phyloP scores from a whole-genome alignment of 768 basidiomycete species.

The Lactarius vividus region DNA sequence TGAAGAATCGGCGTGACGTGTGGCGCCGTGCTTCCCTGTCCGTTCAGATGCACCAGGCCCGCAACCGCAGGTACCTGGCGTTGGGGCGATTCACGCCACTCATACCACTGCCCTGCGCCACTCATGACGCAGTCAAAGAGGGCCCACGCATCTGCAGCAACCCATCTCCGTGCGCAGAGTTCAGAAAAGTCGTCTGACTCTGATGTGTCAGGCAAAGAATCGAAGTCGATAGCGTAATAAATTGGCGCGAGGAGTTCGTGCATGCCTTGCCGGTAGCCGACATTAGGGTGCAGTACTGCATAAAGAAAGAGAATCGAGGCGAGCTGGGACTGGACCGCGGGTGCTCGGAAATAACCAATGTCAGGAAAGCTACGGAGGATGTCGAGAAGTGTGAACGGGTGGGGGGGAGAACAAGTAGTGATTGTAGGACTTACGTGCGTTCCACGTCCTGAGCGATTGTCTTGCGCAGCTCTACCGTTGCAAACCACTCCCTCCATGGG shows the following conservation, averaged over 20 bases:
- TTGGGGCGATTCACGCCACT: slow-evolving; percentile 39
- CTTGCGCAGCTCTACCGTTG: slow-evolving; percentile 82
- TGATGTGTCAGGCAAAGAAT: slow-evolving; percentile 54
- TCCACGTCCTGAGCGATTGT: slow-evolving; percentile 94
- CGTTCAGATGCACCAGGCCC: slow-evolving; percentile 44
- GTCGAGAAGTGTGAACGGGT: background rate
- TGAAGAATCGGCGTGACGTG: slow-evolving; percentile 84
- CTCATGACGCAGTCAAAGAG: slow-evolving; percentile 82
- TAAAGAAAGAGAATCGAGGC: slow-evolving; percentile 88
- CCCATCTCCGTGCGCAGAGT: slow-evolving; percentile 62
- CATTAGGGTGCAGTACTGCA: slow-evolving; percentile 69
- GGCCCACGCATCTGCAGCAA: slow-evolving; percentile 85
- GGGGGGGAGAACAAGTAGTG: background rate
- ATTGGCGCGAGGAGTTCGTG: slow-evolving; percentile 92
- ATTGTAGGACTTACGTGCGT: slow-evolving; percentile 65
- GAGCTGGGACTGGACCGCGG: slow-evolving; percentile 71
- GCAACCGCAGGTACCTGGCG: slow-evolving; percentile 39
- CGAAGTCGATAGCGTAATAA: slow-evolving; percentile 79
- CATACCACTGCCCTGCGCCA: slow-evolving; percentile 71
- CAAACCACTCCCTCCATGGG: slow-evolving; percentile 95
- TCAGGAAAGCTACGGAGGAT: slow-evolving; percentile 79
- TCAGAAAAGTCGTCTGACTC: slow-evolving; percentile 47
- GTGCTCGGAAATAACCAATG: slow-evolving; percentile 80
- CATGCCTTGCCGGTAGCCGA: slow-evolving; percentile 98
- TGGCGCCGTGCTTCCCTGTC: slow-evolving; percentile 49